Evolutionary conservation across 768 basidiomycete genomes (phyloP).

Genomic region (Galerina sulciceps): DNA sequence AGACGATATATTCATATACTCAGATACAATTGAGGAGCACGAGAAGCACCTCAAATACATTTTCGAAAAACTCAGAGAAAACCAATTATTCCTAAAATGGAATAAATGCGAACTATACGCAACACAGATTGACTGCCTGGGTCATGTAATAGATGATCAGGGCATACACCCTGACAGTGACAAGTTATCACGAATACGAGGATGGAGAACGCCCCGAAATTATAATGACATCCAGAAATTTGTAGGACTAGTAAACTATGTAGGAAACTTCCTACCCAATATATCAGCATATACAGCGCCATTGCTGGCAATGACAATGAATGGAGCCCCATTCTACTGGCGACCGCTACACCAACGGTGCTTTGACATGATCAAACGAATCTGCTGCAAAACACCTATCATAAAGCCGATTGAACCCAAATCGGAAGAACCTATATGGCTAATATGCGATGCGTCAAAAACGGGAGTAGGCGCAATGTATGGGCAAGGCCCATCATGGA

Average conservation of each 20-base stretch:
- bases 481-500: conserved; percentile 33
- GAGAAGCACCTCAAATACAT: conserved; percentile 33
- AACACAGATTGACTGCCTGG: conserved; percentile 32
- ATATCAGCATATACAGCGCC: conserved; percentile 34
- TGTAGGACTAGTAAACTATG: conserved; percentile 42
- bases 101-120: conserved; percentile 11
- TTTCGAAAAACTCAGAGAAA: conserved; percentile 29
- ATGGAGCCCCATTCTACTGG: conserved; percentile 32
- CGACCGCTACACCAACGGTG: conserved; percentile 25
- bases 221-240: conserved; percentile 43
- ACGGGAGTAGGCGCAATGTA: conserved; percentile 33
- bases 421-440: conserved; percentile 25
- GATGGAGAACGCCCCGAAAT: conserved; percentile 36
- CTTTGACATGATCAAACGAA: conserved; percentile 39
- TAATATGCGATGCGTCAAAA: conserved; percentile 35
- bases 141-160: conserved; percentile 41
- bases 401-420: conserved; percentile 23
- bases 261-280: conserved; percentile 39
- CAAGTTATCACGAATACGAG: conserved; percentile 35
- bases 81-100: conserved; percentile 35
- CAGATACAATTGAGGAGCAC: conserved; percentile 40
- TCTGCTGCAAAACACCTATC: conserved; percentile 16
- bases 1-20: conserved; percentile 48
- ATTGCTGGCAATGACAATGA: conserved; percentile 28
- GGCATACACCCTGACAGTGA: conserved; percentile 40